A percentile compares a stretch with the other conserved stretches of the same genome.
phyloP scores from a whole-genome alignment of 768 basidiomycete species.

The Candolleomyces efflorescens region DNA sequence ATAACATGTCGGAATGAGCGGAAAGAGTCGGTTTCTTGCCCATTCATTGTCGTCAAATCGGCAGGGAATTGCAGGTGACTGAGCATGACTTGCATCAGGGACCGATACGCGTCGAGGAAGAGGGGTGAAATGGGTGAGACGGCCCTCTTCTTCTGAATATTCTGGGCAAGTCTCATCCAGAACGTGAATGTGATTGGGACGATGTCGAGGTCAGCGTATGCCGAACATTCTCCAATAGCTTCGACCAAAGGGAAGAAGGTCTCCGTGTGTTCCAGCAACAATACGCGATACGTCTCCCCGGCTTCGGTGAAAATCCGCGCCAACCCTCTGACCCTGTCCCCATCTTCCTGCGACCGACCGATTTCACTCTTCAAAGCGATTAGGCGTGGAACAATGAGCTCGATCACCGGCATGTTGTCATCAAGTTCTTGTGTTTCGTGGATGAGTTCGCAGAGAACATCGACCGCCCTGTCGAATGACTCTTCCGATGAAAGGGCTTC shows the following conservation, averaged over 20 bases:
- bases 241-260: constrained; percentile 95
- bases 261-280: constrained; percentile 85
- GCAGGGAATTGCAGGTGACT: constrained; percentile 87
- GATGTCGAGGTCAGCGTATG: constrained; percentile 90
- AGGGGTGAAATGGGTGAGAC: constrained; percentile 71
- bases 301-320: constrained; percentile 96
- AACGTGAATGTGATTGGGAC: constrained; percentile 97
- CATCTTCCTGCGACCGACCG: constrained; percentile 60
- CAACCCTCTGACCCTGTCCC: constrained; percentile 84
- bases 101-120: constrained; percentile 78
- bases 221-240: constrained; percentile 90
- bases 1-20: constrained; percentile 94
- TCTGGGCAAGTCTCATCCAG: constrained; percentile 96
- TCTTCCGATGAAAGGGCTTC: constrained; percentile 78
- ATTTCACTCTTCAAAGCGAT: constrained; percentile 68
- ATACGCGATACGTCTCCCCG: constrained; percentile 89
- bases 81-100: constrained; percentile 84
- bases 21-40: constrained; percentile 92
- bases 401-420: constrained; percentile 86
- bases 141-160: constrained; percentile 70
- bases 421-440: constrained; percentile 98
- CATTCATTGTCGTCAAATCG: constrained; percentile 57
- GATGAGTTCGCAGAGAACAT: constrained; percentile 89
- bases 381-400: constrained; percentile 83
- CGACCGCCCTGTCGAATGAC: constrained; percentile 91